A percentile compares a stretch with the other conserved stretches of the same genome.
Conservation (phyloP, 164 flowering plant species). For the Platanus orientalis region DNA sequence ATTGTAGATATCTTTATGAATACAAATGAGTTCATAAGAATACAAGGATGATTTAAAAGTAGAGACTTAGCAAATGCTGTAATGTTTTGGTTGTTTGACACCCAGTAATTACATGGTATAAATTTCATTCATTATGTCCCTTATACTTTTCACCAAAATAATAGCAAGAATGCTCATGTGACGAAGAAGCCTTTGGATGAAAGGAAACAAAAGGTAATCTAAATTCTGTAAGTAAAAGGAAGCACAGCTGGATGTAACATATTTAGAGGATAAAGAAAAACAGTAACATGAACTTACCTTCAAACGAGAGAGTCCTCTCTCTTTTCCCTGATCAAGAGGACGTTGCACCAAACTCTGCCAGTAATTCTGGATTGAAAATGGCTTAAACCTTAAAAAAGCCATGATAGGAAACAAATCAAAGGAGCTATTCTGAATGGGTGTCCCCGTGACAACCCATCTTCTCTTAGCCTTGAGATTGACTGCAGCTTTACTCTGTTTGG, state of each 20-base stretch:
- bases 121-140: no score
- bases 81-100: background rate
- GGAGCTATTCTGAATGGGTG: constrained; percentile 86
- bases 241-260: no score
- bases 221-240: no score
- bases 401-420: constrained; percentile 81
- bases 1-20: no score
- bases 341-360: constrained; percentile 74
- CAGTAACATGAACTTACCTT: constrained; percentile 45
- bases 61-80: background rate
- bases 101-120: background rate
- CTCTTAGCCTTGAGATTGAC: constrained; percentile 50
- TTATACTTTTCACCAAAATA: background rate
- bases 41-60: background rate
- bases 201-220: no score
- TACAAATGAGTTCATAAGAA: background rate
- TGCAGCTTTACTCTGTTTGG: constrained; percentile 68
- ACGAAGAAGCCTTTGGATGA: no score
- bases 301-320: constrained; percentile 61
- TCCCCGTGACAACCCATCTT: constrained; percentile 92
- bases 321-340: constrained; percentile 57
- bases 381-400: constrained; percentile 81
- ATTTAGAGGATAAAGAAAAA: background rate
- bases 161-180: no score
- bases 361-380: constrained; percentile 70